Evolutionary conservation across 768 basidiomycete genomes (phyloP).

Genomic region (Rhizopogon salebrosus): DNA sequence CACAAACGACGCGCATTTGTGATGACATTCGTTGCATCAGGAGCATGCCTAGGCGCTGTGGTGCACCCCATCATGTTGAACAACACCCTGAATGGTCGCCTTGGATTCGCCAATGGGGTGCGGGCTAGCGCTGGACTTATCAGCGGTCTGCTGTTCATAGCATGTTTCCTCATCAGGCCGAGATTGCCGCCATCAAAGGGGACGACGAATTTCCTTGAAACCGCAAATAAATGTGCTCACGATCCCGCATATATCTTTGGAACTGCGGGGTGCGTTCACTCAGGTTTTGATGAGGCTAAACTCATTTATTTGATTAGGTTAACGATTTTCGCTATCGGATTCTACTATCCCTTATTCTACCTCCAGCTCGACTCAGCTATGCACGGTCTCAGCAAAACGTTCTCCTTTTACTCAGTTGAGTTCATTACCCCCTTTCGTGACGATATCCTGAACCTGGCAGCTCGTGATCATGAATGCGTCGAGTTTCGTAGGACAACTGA

Average conservation of each 20-base stretch:
- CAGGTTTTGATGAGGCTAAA: neutral
- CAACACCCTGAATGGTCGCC: slow-evolving; percentile 32
- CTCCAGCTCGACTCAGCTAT: slow-evolving; percentile 50
- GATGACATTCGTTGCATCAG: slow-evolving; percentile 51
- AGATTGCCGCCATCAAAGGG: slow-evolving; percentile 31
- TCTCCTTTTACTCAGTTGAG: slow-evolving; percentile 58
- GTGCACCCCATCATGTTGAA: slow-evolving; percentile 65
- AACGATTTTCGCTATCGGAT: slow-evolving; percentile 31
- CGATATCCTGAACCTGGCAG: slow-evolving; percentile 19
- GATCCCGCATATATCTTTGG: slow-evolving; percentile 24
- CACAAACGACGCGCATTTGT: slow-evolving; percentile 41
- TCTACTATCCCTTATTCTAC: slow-evolving; percentile 57
- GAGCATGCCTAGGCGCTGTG: slow-evolving; percentile 54
- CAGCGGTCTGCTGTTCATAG: slow-evolving; percentile 32
- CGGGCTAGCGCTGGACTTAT: slow-evolving; percentile 37
- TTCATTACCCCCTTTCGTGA: slow-evolving; percentile 1
- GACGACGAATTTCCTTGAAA: slow-evolving; percentile 13
- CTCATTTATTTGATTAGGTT: slow-evolving; percentile 10
- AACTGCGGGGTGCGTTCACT: slow-evolving; percentile 18
- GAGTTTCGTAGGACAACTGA: slow-evolving; percentile 48
- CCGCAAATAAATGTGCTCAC: slow-evolving; percentile 15
- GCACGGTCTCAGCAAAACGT: slow-evolving; percentile 36
- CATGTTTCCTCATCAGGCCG: slow-evolving; percentile 36
- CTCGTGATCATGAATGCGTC: slow-evolving; percentile 54
- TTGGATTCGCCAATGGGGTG: slow-evolving; percentile 42